phyloP scores from a whole-genome alignment of 306 rosid genomes.

The Malus sylvestris region DNA sequence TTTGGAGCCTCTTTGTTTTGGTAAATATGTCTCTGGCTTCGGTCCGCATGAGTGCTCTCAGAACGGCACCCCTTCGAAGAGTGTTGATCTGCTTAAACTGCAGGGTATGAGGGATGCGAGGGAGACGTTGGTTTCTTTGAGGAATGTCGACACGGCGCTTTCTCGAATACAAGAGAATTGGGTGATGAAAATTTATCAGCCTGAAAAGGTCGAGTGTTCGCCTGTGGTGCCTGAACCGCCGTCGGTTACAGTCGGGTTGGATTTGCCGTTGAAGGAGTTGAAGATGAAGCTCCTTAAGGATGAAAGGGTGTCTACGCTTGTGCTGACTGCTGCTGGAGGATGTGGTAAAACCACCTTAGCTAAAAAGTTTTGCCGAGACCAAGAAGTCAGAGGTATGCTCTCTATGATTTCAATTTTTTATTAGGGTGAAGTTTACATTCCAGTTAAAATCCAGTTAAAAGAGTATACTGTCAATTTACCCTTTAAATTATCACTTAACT shows the following conservation, averaged over 20 bases:
- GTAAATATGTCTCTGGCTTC: too few relatives aligned
- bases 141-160: not conserved
- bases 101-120: not conserved
- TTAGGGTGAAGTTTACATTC: too few relatives aligned
- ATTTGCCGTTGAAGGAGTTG: slow-evolving; percentile 12
- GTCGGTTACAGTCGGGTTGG: slow-evolving; percentile 32
- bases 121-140: not conserved
- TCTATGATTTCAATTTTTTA: not conserved
- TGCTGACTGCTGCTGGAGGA: slow-evolving; percentile 40
- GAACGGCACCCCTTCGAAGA: not conserved
- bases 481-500: too few relatives aligned
- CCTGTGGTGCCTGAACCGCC: slow-evolving; percentile 36
- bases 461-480: too few relatives aligned
- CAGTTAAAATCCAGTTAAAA: too few relatives aligned
- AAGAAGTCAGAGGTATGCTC: slow-evolving; percentile 34
- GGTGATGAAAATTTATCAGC: not conserved
- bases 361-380: slow-evolving; percentile 35
- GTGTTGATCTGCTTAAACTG: not conserved
- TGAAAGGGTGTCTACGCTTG: slow-evolving; percentile 15
- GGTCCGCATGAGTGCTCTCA: too few relatives aligned
- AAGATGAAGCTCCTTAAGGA: slow-evolving; percentile 30
- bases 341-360: slow-evolving; percentile 47
- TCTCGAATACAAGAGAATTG: not conserved
- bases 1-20: too few relatives aligned
- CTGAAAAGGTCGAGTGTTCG: not conserved